Conservation (phyloP, 441 rosid species). For the Macaranga tanarius region DNA sequence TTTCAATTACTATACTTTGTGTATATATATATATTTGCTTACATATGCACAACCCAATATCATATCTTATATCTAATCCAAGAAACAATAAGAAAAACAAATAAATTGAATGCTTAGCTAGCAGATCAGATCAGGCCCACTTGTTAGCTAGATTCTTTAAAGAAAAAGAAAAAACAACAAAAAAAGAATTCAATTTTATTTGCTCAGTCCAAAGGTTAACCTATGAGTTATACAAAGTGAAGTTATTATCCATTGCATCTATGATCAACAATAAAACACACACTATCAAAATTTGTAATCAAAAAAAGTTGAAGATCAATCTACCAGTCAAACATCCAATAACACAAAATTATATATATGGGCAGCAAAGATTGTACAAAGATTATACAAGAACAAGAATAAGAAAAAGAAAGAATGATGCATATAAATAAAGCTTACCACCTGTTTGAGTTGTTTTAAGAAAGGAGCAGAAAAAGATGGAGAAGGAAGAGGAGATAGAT, state of each 20-base stretch:
- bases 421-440: too few species aligned
- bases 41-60: slow-evolving; percentile 7
- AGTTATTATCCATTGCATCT: not conserved
- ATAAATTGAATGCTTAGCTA: slow-evolving; percentile 17
- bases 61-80: slow-evolving; percentile 8
- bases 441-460: too few species aligned
- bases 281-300: not conserved
- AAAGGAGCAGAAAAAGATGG: too few species aligned
- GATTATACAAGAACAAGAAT: not conserved
- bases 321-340: slow-evolving; percentile 4
- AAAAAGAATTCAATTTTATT: not conserved
- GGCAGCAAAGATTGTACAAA: too few species aligned
- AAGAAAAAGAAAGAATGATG: not conserved
- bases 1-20: not conserved
- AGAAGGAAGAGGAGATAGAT: slow-evolving; percentile 15
- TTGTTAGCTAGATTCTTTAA: not conserved
- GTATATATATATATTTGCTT: not conserved
- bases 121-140: slow-evolving; percentile 29
- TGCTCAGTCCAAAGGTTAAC: not conserved
- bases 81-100: not conserved
- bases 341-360: not conserved
- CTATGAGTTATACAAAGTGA: not conserved
- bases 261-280: not conserved
- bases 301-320: not conserved
- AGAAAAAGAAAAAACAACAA: not conserved